Percentiles rank a stretch among this genome's conserved stretches.
These are phyloP conservation scores for Nymphaea thermarum DNA, from an alignment of 164 flowering plant genomes.

Conservation along the genomic window DNA sequence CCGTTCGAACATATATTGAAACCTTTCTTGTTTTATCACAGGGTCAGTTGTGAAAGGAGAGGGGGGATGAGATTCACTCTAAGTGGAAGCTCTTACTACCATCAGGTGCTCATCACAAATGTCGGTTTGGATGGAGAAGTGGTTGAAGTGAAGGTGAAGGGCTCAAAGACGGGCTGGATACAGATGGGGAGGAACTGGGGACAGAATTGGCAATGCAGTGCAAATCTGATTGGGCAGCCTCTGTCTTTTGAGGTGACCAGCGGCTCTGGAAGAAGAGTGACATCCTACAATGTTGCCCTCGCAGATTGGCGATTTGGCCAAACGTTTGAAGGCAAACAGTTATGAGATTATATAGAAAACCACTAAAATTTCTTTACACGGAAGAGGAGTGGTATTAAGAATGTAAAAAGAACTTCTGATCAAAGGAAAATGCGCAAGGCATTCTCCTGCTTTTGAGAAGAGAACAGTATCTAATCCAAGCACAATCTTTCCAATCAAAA, in stretches of 20 bases:
- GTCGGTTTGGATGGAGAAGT: slow-evolving; percentile 70
- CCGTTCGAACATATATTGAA: not conserved
- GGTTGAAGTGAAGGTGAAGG: slow-evolving; percentile 65
- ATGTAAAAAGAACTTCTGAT: too few species aligned
- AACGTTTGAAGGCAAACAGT: slow-evolving; percentile 70
- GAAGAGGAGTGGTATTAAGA: too few species aligned
- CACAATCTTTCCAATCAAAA: too few species aligned
- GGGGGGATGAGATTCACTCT: slow-evolving; percentile 68
- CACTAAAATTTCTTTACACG: too few species aligned
- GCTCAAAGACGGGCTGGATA: slow-evolving; percentile 77
- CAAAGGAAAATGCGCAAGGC: too few species aligned
- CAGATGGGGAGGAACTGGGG: slow-evolving; percentile 92
- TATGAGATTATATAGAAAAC: slow-evolving; percentile 11
- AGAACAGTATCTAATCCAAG: too few species aligned
- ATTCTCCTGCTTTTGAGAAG: too few species aligned
- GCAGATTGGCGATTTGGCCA: slow-evolving; percentile 65
- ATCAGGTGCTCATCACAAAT: slow-evolving; percentile 58
- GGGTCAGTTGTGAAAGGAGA: slow-evolving; percentile 49
- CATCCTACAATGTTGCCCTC: slow-evolving; percentile 65
- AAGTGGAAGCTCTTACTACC: slow-evolving; percentile 39
- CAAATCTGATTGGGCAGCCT: slow-evolving; percentile 47
- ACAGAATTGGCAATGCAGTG: slow-evolving; percentile 65
- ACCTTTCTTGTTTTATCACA: slow-evolving; percentile 15
- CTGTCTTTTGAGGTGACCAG: slow-evolving; percentile 62
- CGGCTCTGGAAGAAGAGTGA: slow-evolving; percentile 36